Evolutionary conservation across 2,329 filamentous ascomycete genomes (phyloP).

Genomic region (Ceratocystis papillata): DNA sequence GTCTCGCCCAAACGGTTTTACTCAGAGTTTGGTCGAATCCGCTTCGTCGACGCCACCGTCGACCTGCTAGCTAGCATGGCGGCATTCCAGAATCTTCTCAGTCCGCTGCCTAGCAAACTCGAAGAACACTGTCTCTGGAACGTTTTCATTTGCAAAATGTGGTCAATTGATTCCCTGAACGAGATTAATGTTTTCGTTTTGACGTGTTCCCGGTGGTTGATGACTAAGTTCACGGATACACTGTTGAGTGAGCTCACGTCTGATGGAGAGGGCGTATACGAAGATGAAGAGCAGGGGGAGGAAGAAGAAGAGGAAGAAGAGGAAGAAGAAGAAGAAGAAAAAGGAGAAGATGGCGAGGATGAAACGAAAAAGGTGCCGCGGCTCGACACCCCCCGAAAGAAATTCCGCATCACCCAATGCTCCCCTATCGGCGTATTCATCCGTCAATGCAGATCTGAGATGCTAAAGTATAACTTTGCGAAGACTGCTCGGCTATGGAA

Average conservation of each 20-base stretch:
- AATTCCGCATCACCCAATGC: conserved; percentile 55
- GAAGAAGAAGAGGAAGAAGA: no score
- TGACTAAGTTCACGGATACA: conserved; percentile 10
- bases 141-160: conserved; percentile 66
- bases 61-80: conserved; percentile 45
- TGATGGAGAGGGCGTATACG: background rate
- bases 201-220: conserved; percentile 24
- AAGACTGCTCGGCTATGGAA: conserved; percentile 72
- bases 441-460: conserved; percentile 66
- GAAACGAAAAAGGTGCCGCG: no score
- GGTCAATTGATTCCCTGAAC: conserved; percentile 74
- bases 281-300: conserved; percentile 30
- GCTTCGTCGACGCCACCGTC: conserved; percentile 40
- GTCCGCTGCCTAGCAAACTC: conserved; percentile 41
- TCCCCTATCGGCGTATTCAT: conserved; percentile 77
- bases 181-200: conserved; percentile 68
- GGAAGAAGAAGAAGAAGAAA: no score
- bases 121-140: conserved; percentile 83
- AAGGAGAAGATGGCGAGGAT: no score
- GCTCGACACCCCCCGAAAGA: conserved; percentile 30
- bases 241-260: background rate
- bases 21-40: conserved; percentile 32
- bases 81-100: conserved; percentile 50
- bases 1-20: background rate
- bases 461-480: conserved; percentile 66